A percentile compares a stretch with the other conserved stretches of the same genome.
Evolutionary conservation across 2,329 filamentous ascomycete genomes (phyloP).

Genomic region (Cordyceps sp.): DNA sequence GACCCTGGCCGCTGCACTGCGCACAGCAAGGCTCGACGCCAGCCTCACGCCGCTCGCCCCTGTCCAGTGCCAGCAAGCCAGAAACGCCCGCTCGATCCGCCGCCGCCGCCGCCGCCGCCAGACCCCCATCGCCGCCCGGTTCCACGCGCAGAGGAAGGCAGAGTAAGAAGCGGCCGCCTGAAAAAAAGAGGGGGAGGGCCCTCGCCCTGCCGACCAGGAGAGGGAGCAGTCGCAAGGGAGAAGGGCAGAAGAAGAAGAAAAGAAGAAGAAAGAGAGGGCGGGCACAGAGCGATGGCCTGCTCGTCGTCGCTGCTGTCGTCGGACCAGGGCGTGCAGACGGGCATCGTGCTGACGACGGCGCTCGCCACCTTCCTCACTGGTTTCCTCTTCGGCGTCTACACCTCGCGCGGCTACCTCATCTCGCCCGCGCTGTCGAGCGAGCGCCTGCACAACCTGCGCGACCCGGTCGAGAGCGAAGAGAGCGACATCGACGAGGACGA

Average conservation of each 20-base stretch:
- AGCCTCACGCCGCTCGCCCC: background rate
- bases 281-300: too few relatives aligned
- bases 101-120: conserved; percentile 4
- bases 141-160: too few relatives aligned
- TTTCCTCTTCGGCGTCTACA: conserved; percentile 68
- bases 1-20: too few relatives aligned
- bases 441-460: conserved; percentile 35
- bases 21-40: background rate
- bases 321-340: conserved; percentile 27
- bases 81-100: background rate
- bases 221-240: too few relatives aligned
- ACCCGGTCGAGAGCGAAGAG: conserved; percentile 52
- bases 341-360: conserved; percentile 55
- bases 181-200: too few relatives aligned
- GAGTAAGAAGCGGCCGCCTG: too few relatives aligned
- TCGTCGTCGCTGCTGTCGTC: conserved; percentile 9
- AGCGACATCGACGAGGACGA: conserved; percentile 49
- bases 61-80: too few relatives aligned
- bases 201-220: too few relatives aligned
- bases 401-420: conserved; percentile 41
- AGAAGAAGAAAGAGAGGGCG: background rate
- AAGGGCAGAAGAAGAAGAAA: background rate
- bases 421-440: conserved; percentile 38
- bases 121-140: too few relatives aligned
- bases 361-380: conserved; percentile 60